Percentiles rank a stretch among this genome's conserved stretches.
These are phyloP conservation scores for Tricholoma sp. DNA, from an alignment of 768 basidiomycete species.

Conservation along the genomic window DNA sequence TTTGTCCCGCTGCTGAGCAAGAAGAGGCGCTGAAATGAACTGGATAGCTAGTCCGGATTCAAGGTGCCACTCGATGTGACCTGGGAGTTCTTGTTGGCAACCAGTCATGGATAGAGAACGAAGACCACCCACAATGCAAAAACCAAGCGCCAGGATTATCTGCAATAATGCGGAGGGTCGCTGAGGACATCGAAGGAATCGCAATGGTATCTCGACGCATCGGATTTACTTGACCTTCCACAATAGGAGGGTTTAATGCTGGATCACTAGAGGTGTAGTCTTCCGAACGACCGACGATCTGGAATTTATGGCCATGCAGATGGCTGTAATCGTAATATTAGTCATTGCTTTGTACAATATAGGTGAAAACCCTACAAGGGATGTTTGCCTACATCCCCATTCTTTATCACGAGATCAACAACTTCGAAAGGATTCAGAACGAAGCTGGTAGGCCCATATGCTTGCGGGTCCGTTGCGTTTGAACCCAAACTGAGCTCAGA, in stretches of 20 bases:
- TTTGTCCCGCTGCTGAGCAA: conserved; percentile 50
- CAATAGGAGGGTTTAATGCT: conserved; percentile 71
- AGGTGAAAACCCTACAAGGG: conserved; percentile 60
- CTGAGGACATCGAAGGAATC: conserved; percentile 63
- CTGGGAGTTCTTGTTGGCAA: conserved; percentile 25
- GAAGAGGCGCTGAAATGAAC: conserved; percentile 77
- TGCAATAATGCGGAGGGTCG: conserved; percentile 72
- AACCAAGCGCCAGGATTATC: conserved; percentile 94
- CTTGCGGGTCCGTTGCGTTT: conserved; percentile 57
- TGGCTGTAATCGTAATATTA: conserved; percentile 48
- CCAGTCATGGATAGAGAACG: neutral
- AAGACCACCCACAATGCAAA: conserved; percentile 60
- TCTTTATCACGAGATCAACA: conserved; percentile 73
- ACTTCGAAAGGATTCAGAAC: conserved; percentile 72
- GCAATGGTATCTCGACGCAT: conserved; percentile 88
- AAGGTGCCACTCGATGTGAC: conserved; percentile 86
- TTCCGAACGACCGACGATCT: conserved; percentile 67
- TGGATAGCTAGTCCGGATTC: conserved; percentile 80
- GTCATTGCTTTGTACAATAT: neutral
- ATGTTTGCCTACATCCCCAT: conserved; percentile 69
- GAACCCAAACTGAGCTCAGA: conserved; percentile 71
- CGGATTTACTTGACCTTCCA: conserved; percentile 80
- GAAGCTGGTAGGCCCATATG: conserved; percentile 80
- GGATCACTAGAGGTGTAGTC: conserved; percentile 76
- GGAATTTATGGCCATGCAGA: conserved; percentile 84